phyloP scores from a whole-genome alignment of 2,329 filamentous ascomycete species.

The Monosporascus sp. region DNA sequence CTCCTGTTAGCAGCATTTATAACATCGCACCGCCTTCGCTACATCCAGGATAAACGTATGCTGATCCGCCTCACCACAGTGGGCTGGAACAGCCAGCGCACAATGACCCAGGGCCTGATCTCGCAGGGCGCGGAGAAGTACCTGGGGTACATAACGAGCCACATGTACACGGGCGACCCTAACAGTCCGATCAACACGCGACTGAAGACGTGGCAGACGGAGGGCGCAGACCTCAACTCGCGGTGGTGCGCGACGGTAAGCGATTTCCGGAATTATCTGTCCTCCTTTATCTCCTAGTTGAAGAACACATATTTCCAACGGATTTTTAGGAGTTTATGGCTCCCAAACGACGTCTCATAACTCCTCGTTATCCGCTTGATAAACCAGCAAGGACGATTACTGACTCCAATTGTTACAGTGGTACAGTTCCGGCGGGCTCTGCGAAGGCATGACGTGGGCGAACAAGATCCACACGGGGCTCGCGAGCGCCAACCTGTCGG shows the following conservation, averaged over 20 bases:
- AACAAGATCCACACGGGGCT: slow-evolving; percentile 36
- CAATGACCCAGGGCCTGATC: slow-evolving; percentile 30
- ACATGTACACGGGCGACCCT: slow-evolving; percentile 26
- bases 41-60: background rate
- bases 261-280: too few relatives aligned
- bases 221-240: slow-evolving; percentile 35
- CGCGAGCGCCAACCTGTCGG: slow-evolving; percentile 38
- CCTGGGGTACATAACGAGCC: slow-evolving; percentile 36
- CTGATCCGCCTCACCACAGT: slow-evolving; percentile 8
- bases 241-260: slow-evolving; percentile 23
- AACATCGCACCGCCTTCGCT: too few relatives aligned
- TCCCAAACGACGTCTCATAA: too few relatives aligned
- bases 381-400: too few relatives aligned
- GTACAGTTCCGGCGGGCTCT: slow-evolving; percentile 34
- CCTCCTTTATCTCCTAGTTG: too few relatives aligned
- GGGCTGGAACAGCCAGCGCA: slow-evolving; percentile 33
- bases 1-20: too few relatives aligned
- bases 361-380: too few relatives aligned
- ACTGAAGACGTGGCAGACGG: slow-evolving; percentile 41
- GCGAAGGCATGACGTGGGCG: slow-evolving; percentile 32
- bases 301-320: too few relatives aligned
- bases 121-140: slow-evolving; percentile 32
- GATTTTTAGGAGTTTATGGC: too few relatives aligned
- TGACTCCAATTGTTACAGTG: slow-evolving; percentile 18
- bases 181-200: slow-evolving; percentile 18